A percentile compares a stretch with the other conserved stretches of the same genome.
Conservation (phyloP, 2,329 filamentous ascomycete species). For the Fusarium musae region DNA sequence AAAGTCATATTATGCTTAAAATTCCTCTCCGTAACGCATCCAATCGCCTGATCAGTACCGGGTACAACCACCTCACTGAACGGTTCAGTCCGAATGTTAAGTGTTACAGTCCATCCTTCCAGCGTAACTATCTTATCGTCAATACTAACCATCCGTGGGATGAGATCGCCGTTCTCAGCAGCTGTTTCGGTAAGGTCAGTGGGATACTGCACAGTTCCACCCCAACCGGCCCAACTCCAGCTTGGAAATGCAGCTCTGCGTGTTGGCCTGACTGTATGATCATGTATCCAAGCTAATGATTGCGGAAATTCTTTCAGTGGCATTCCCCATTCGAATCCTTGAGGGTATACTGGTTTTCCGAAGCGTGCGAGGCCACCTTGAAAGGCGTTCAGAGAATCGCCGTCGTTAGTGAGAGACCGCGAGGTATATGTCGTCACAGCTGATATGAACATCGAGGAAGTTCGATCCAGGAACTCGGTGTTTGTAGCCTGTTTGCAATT, state of each 20-base stretch:
- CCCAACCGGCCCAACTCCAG: neutral
- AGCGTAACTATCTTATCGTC: neutral
- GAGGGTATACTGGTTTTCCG: neutral
- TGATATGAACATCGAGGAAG: neutral
- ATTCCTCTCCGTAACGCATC: neutral
- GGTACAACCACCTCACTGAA: neutral
- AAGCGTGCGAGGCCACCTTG: neutral
- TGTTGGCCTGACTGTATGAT: neutral
- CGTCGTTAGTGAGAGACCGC: neutral
- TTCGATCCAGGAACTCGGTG: neutral
- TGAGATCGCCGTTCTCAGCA: neutral
- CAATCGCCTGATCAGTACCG: neutral
- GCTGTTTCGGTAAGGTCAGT: neutral
- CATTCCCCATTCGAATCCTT: neutral
- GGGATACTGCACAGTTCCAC: neutral
- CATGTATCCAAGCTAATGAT: neutral
- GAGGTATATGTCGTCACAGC: neutral
- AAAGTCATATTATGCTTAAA: neutral
- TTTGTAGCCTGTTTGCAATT: neutral
- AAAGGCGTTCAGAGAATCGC: neutral
- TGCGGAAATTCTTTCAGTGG: neutral
- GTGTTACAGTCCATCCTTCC: neutral
- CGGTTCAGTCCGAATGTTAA: neutral
- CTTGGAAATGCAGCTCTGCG: neutral
- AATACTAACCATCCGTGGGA: neutral